Percentiles rank a stretch among this genome's conserved stretches.
Conservation (phyloP, 208 protist genomes). For the Wallacemonas rigidus region DNA sequence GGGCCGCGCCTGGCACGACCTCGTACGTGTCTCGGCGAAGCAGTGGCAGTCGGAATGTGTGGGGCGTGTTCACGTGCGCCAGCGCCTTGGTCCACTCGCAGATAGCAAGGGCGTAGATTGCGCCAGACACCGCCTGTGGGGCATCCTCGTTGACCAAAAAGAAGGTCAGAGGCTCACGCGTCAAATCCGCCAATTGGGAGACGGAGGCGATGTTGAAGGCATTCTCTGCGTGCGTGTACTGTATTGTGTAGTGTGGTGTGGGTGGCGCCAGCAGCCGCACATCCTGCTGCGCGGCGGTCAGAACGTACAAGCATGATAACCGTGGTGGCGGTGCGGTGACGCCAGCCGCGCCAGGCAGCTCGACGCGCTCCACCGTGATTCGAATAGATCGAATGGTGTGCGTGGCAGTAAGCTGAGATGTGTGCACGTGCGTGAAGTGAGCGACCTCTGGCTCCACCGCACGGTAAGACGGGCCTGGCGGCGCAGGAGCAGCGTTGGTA, state of each 20-base stretch:
- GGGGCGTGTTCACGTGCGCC: slow-evolving; percentile 40
- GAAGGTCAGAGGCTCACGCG: slow-evolving; percentile 77
- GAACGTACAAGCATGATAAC: slow-evolving; percentile 78
- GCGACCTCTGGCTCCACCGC: neutral
- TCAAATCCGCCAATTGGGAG: slow-evolving; percentile 41
- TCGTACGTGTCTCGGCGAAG: slow-evolving; percentile 38
- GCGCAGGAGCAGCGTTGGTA: neutral
- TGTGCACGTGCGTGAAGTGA: slow-evolving; percentile 19
- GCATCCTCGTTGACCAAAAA: slow-evolving; percentile 81
- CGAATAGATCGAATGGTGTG: slow-evolving; percentile 19
- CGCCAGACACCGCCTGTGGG: neutral
- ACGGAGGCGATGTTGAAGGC: slow-evolving; percentile 46
- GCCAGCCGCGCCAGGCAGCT: slow-evolving; percentile 49
- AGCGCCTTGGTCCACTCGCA: slow-evolving; percentile 70
- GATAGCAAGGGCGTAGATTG: slow-evolving; percentile 75
- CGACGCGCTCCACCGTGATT: slow-evolving; percentile 64
- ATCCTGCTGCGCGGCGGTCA: slow-evolving; percentile 48
- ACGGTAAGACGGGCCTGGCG: neutral
- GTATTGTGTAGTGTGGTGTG: slow-evolving; percentile 63
- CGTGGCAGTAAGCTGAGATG: neutral
- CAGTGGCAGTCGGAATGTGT: slow-evolving; percentile 55
- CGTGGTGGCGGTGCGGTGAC: slow-evolving; percentile 48
- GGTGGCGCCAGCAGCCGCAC: slow-evolving; percentile 70
- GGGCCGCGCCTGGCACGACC: slow-evolving; percentile 45
- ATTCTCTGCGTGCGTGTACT: slow-evolving; percentile 48